Conservation (phyloP, 1,139 yeast species). For the Kurtzmaniella natalensis region DNA sequence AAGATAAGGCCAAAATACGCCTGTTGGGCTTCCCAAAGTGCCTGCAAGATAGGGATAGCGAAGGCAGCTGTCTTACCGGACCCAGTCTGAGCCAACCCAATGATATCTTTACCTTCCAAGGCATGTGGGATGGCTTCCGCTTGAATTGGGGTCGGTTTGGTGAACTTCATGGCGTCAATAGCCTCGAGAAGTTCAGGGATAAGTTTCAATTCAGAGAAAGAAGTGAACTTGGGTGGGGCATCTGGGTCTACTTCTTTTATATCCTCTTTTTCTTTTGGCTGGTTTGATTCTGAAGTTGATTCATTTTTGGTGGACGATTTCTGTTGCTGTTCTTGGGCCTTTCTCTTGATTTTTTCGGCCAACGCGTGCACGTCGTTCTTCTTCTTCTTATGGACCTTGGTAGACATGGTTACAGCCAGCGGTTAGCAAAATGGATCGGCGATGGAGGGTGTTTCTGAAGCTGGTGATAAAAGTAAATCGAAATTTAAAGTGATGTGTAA, state of each 20-base stretch:
- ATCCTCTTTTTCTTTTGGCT: constrained; percentile 7
- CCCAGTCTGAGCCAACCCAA: constrained; percentile 81
- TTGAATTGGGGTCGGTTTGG: constrained; percentile 87
- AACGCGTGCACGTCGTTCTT: constrained; percentile 24
- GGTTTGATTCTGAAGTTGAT: constrained; percentile 8
- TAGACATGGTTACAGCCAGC: constrained; percentile 7
- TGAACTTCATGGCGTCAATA: constrained; percentile 59
- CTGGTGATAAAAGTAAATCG: too few relatives aligned
- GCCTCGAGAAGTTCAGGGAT: constrained; percentile 83
- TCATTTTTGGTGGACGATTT: constrained; percentile 13
- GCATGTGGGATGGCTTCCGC: constrained; percentile 91
- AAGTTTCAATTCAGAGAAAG: constrained; percentile 51
- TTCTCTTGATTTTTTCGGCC: constrained; percentile 51
- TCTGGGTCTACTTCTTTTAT: constrained; percentile 19
- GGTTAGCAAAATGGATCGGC: too few relatives aligned
- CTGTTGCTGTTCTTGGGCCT: constrained; percentile 41
- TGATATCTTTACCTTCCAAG: constrained; percentile 75
- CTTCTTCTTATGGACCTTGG: constrained; percentile 5
- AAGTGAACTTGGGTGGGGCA: constrained; percentile 34
- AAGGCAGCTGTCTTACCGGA: constrained; percentile 86
- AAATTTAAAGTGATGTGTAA: too few relatives aligned
- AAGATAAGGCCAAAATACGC: constrained; percentile 87
- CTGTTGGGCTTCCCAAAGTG: constrained; percentile 81
- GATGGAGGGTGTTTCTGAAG: too few relatives aligned
- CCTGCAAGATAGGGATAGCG: constrained; percentile 86